A percentile compares a stretch with the other conserved stretches of the same genome.
Conservation (phyloP, 148 eudicot species). For the Beta vulgaris region DNA sequence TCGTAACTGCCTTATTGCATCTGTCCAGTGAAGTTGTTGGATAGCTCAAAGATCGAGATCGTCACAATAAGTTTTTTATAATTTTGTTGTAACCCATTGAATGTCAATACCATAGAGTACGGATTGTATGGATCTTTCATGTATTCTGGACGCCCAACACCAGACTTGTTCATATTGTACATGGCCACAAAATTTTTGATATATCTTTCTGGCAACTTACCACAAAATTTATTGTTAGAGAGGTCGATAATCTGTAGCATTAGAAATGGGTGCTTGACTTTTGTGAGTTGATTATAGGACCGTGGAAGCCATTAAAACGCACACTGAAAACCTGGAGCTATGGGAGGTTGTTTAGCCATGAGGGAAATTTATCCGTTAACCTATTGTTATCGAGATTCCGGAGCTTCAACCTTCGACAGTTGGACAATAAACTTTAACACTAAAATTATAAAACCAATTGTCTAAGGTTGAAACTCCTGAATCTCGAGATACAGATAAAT, state of each 20-base stretch:
- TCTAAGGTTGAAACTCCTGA: conserved; percentile 13
- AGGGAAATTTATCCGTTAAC: conserved; percentile 11
- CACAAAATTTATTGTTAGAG: conserved; percentile 18
- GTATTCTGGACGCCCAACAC: not conserved
- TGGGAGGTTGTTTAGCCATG: conserved; percentile 15
- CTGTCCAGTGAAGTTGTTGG: too few species aligned
- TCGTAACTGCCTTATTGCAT: not conserved
- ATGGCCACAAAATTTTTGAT: conserved; percentile 21
- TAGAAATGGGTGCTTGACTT: not conserved
- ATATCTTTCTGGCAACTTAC: not conserved
- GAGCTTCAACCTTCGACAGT: conserved; percentile 15
- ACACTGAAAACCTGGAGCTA: not conserved
- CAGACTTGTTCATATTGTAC: not conserved
- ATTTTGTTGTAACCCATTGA: not conserved
- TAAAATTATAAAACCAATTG: conserved; percentile 13
- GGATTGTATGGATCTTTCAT: conserved; percentile 1
- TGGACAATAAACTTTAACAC: not conserved
- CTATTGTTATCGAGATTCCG: conserved; percentile 4
- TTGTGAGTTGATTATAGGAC: not conserved
- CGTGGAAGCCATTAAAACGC: conserved; percentile 25
- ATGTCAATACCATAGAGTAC: conserved; percentile 12
- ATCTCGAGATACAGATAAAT: not conserved
- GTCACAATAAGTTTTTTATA: conserved; percentile 7
- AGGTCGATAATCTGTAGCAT: conserved; percentile 20
- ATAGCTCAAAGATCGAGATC: too few species aligned